Evolutionary conservation across 768 basidiomycete species (phyloP).

Genomic region (Trichaptum fuscoviolaceum): DNA sequence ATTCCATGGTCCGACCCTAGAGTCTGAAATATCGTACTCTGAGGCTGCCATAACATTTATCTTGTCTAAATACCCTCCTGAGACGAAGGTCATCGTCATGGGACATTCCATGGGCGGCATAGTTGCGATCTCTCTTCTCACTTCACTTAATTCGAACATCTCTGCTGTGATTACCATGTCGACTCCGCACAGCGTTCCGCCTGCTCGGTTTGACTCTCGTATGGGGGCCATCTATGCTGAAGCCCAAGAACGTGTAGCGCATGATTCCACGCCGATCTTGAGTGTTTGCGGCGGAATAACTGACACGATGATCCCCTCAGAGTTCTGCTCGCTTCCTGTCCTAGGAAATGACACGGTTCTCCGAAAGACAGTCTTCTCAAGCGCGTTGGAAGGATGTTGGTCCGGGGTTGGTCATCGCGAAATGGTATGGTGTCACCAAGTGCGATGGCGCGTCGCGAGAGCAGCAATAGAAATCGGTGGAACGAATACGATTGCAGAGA

Average conservation of each 20-base stretch:
- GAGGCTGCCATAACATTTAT: constrained; percentile 69
- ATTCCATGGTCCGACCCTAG: constrained; percentile 85
- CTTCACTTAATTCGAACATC: constrained; percentile 45
- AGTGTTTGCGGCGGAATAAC: constrained; percentile 90
- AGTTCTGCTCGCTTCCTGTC: constrained; percentile 65
- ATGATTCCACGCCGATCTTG: constrained; percentile 60
- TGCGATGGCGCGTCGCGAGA: constrained; percentile 83
- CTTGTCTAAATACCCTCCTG: constrained; percentile 63
- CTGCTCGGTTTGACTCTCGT: constrained; percentile 78
- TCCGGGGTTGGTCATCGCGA: constrained; percentile 93
- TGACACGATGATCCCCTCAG: constrained; percentile 89
- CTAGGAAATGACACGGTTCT: constrained; percentile 24
- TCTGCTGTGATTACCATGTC: constrained; percentile 93
- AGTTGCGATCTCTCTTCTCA: constrained; percentile 76
- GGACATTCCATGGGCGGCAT: constrained; percentile 99
- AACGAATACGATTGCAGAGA: constrained; percentile 18
- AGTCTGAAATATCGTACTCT: constrained; percentile 75
- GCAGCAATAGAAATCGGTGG: constrained; percentile 64
- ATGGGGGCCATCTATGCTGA: constrained; percentile 68
- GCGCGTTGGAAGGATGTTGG: constrained; percentile 87
- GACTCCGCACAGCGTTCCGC: constrained; percentile 84
- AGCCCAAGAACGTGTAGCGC: constrained; percentile 35
- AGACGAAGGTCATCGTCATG: constrained; percentile 67
- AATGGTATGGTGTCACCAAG: constrained; percentile 99
- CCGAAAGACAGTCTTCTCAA: constrained; percentile 72